Evolutionary conservation across 2,329 filamentous ascomycete species (phyloP), one percentile per base, ranked within the genome.

Genomic region (Paramyrothecium sp.): DNA sequence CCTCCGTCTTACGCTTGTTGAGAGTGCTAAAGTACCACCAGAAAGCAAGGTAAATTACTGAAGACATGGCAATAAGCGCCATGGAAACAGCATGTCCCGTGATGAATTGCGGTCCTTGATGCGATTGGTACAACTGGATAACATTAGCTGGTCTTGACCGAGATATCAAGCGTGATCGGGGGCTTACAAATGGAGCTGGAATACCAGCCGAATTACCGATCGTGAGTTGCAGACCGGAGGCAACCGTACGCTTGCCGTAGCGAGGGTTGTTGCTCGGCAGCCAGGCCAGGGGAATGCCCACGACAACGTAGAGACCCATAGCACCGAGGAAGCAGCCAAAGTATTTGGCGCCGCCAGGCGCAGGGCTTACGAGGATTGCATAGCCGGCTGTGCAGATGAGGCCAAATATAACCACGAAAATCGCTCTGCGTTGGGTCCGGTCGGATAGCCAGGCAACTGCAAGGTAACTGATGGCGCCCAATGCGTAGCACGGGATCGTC

Each of bases 401-500:
- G 1, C 79, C 80, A 55, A 85, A 81, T 1, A 79, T 60, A 7
- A 85, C 77, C 2, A 77, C 75, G 49, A 84, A 87, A 0, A 86
- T 60, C 0, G 78, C 86, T 50, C 87, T 79, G 19, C 73, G 74
- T 63, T 88, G 84, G 49, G 77, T 78, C 49, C 78, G 75, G 64
- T 89, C 86, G 2, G 83, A 86, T 46, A 86, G 71, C 65, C 78
- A 81, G 2, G 86, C 86, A 0, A 83, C 75, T 0, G 76, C 57
- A 3, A 89, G 73, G 58, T 87, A 89, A 0, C 77, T 82, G 19
- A 88, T 77, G 0, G 85, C 86, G 0, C 86, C 87, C 3, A 87
- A 65, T 0, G 79, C 78, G 59, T 89, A 89, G 67, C 85, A 88
- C 1, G 87, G 87, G 44, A 89, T 88, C 0, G 87, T 89, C 19